Evolutionary conservation across 106 monocot species (phyloP).

Genomic region (Alisma plantagoaquatica): DNA sequence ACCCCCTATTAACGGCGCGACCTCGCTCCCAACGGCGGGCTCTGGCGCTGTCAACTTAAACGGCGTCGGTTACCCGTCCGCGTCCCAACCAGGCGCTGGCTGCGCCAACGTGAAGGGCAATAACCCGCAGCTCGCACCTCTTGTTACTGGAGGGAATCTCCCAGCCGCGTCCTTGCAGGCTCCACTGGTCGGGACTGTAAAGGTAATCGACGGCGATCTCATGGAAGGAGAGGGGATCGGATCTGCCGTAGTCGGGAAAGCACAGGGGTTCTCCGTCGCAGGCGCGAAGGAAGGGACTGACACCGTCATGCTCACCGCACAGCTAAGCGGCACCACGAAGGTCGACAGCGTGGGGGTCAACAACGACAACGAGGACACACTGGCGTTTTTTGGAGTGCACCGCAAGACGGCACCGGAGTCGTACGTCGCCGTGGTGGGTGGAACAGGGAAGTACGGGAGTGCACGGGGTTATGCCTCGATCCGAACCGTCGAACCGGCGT

Average conservation of each 20-base stretch:
- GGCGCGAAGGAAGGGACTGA: conserved; percentile 20
- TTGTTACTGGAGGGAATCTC: neutral
- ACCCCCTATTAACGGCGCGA: too few relatives aligned
- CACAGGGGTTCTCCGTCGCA: conserved; percentile 28
- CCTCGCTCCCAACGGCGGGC: too few relatives aligned
- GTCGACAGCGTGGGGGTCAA: neutral
- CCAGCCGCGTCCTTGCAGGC: neutral
- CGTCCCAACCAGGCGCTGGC: too few relatives aligned
- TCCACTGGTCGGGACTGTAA: conserved; percentile 19
- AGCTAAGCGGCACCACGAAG: conserved; percentile 9
- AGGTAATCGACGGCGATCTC: conserved; percentile 25
- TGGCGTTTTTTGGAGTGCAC: conserved; percentile 8
- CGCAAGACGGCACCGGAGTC: neutral
- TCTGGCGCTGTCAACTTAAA: too few relatives aligned
- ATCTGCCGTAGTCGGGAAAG: conserved; percentile 16
- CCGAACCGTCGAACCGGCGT: neutral
- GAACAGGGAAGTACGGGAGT: conserved; percentile 9
- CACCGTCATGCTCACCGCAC: conserved; percentile 20
- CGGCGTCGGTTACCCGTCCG: too few relatives aligned
- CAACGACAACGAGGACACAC: neutral
- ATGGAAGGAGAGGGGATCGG: conserved; percentile 27
- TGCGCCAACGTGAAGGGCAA: too few relatives aligned
- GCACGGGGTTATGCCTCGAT: conserved; percentile 4
- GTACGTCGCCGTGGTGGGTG: conserved; percentile 8
- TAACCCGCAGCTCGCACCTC: too few relatives aligned